A percentile compares a stretch with the other conserved stretches of the same genome.
Evolutionary conservation across 192 early-diverging fungal species (phyloP).

Genomic region (Geranomyces variabilis): DNA sequence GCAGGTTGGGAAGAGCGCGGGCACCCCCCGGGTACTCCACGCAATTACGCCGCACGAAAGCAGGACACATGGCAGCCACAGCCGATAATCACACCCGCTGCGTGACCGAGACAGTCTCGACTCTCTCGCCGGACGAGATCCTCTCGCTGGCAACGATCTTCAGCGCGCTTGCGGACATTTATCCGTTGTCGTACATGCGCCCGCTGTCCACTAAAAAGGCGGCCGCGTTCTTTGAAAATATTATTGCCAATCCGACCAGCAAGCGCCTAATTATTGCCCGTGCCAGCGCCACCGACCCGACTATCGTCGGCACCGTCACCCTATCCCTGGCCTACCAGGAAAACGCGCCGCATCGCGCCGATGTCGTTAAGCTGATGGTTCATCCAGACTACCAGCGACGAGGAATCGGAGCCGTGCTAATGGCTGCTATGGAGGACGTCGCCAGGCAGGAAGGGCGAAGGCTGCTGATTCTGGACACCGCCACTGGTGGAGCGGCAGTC

Average conservation of each 20-base stretch:
- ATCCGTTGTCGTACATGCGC: too few relatives aligned
- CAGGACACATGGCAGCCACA: too few relatives aligned
- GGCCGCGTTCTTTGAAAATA: neutral
- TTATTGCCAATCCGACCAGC: neutral
- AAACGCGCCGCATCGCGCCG: conserved; percentile 6
- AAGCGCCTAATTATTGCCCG: neutral
- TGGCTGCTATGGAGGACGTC: neutral
- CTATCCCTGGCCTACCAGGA: neutral
- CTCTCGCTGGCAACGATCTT: too few relatives aligned
- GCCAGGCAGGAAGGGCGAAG: neutral
- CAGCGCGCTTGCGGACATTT: too few relatives aligned
- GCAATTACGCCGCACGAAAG: too few relatives aligned
- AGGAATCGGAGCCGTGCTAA: neutral
- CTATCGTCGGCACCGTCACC: conserved; percentile 1
- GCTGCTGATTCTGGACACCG: conserved; percentile 1
- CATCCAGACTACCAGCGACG: conserved; percentile 5
- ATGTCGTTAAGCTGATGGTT: neutral
- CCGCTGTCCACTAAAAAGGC: neutral
- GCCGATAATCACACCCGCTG: too few relatives aligned
- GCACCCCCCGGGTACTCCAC: too few relatives aligned
- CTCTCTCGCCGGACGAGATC: too few relatives aligned
- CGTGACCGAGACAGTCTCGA: too few relatives aligned
- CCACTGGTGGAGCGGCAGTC: neutral
- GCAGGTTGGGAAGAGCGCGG: too few relatives aligned
- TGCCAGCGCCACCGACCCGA: neutral